Conservation (phyloP, 2,329 filamentous ascomycete species). For the Sporothrix globosa region DNA sequence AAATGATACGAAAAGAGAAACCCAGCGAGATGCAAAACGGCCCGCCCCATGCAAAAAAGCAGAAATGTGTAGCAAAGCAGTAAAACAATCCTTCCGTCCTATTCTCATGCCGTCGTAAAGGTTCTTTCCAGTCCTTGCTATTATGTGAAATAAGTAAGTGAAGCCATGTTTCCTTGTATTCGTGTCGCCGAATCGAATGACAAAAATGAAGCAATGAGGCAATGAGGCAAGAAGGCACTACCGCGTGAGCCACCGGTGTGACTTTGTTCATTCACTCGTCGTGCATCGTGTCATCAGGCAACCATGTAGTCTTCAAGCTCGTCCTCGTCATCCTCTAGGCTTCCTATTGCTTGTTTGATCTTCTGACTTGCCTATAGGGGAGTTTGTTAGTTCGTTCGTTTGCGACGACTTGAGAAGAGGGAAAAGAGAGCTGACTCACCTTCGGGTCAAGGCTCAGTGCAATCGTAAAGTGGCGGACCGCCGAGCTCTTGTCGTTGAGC, state of each 20-base stretch:
- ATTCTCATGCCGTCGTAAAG: slow-evolving; percentile 1
- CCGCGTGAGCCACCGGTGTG: slow-evolving; percentile 8
- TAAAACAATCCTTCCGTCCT: not conserved
- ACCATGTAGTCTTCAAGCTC: slow-evolving; percentile 70
- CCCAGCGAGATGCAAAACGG: slow-evolving; percentile 25
- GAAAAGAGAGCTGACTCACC: slow-evolving; percentile 46
- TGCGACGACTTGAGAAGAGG: not conserved
- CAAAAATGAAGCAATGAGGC: not conserved
- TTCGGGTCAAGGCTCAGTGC: slow-evolving; percentile 95
- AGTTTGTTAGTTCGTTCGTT: slow-evolving; percentile 36
- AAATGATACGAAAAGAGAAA: slow-evolving; percentile 13
- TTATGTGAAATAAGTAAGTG: slow-evolving; percentile 8
- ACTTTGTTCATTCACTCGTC: slow-evolving; percentile 1
- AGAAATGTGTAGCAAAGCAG: not conserved
- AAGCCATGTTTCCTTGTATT: not conserved
- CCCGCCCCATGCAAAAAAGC: slow-evolving; percentile 9
- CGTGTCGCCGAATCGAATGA: not conserved
- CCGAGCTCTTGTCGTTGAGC: slow-evolving; percentile 71
- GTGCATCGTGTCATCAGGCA: slow-evolving; percentile 47
- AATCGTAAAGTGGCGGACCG: slow-evolving; percentile 93
- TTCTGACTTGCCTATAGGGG: slow-evolving; percentile 75
- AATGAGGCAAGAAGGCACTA: too few species aligned
- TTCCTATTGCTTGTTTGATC: slow-evolving; percentile 97
- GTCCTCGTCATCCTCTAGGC: slow-evolving; percentile 78
- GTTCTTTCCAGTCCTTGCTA: not conserved